A percentile compares a stretch with the other conserved stretches of the same genome.
phyloP scores from a whole-genome alignment of 371 early-diverging fungal genomes.

The Enterospora canceri region DNA sequence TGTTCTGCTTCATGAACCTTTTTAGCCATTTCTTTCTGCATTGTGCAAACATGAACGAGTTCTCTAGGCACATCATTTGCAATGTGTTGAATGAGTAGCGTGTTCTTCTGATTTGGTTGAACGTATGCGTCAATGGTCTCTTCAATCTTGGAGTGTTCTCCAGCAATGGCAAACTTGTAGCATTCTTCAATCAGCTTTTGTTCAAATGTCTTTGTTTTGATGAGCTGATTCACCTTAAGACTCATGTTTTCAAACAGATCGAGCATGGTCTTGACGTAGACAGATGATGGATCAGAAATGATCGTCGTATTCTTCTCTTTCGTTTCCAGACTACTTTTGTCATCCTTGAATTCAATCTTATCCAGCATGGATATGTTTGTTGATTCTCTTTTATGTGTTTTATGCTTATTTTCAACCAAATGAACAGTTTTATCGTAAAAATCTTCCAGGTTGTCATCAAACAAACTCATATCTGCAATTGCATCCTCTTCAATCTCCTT shows the following conservation, averaged over 20 bases:
- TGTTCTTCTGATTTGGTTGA: not conserved
- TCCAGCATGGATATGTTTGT: no score
- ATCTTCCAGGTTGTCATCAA: no score
- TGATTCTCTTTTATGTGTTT: no score
- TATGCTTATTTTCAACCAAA: no score
- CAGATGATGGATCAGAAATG: not conserved
- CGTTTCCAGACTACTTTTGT: not conserved
- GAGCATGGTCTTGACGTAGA: conserved; percentile 11
- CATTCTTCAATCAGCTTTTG: conserved; percentile 2
- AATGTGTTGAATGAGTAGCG: not conserved
- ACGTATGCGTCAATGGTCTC: not conserved
- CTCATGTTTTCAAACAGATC: conserved; percentile 9
- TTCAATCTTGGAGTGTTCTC: not conserved
- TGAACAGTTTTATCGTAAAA: no score
- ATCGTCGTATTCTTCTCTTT: not conserved
- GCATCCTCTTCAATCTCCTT: no score
- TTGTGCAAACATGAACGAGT: not conserved
- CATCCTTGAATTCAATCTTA: not conserved
- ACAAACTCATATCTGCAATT: no score
- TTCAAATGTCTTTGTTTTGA: not conserved
- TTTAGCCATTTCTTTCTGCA: not conserved
- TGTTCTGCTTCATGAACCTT: not conserved
- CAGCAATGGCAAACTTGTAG: not conserved
- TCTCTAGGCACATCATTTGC: conserved; percentile 1
- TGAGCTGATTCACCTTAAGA: not conserved